phyloP scores from a whole-genome alignment of 225 moss, liverwort and hornwort species.

The Ulota crispa region DNA sequence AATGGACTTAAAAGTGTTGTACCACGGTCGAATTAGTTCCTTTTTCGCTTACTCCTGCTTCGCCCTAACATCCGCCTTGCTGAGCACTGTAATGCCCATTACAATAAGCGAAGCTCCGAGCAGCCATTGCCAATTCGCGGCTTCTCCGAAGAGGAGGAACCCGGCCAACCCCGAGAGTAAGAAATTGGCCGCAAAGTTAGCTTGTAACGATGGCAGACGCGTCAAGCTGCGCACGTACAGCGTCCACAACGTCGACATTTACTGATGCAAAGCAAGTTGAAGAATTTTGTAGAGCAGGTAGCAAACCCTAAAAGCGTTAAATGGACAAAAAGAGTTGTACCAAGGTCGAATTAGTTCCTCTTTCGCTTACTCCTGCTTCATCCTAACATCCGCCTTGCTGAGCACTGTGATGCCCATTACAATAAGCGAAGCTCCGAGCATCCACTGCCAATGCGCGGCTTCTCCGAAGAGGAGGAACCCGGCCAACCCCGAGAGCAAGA shows the following conservation, averaged over 20 bases:
- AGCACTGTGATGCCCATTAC: conserved; percentile 62
- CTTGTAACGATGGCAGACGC: conserved; percentile 86
- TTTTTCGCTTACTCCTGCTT: not conserved
- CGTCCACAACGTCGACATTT: conserved; percentile 36
- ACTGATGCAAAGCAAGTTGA: not conserved
- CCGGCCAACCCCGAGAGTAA: conserved; percentile 59
- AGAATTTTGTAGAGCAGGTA: not conserved
- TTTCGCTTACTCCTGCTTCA: not conserved
- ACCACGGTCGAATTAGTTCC: not conserved
- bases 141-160: conserved; percentile 56
- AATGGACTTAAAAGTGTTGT: not conserved
- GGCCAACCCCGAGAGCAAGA: conserved; percentile 57
- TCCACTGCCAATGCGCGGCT: conserved; percentile 55
- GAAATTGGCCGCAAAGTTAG: conserved; percentile 85
- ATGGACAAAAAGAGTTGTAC: not conserved
- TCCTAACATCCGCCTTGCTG: conserved; percentile 36
- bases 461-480: conserved; percentile 65
- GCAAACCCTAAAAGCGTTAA: not conserved
- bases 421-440: conserved; percentile 48
- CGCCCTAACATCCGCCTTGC: conserved; percentile 32
- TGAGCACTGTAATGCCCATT: conserved; percentile 58
- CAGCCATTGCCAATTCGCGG: conserved; percentile 57
- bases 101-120: conserved; percentile 51
- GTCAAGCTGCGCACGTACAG: conserved; percentile 76
- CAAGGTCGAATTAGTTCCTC: not conserved